Percentiles rank a stretch among this genome's conserved stretches.
These are phyloP conservation scores for Drechslera avenae DNA, from an alignment of 2,329 filamentous ascomycete genomes.

Conservation along the genomic window DNA sequence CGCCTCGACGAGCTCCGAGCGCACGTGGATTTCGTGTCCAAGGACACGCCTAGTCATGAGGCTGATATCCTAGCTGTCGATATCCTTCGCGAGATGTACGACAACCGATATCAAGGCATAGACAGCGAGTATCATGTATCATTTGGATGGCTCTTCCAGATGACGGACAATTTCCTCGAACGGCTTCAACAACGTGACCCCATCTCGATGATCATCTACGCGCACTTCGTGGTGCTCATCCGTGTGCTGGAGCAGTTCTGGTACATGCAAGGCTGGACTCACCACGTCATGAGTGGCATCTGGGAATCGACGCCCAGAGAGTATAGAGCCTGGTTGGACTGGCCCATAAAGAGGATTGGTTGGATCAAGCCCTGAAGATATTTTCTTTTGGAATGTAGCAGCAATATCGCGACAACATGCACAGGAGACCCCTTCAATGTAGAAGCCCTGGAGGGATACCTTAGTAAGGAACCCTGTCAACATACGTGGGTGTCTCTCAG, in stretches of 20 bases:
- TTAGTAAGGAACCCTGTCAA: too few species aligned
- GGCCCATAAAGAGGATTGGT: slow-evolving; percentile 29
- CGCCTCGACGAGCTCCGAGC: slow-evolving; percentile 25
- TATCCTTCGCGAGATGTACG: slow-evolving; percentile 27
- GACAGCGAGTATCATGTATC: slow-evolving; percentile 34
- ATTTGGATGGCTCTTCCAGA: slow-evolving; percentile 35
- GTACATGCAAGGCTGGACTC: slow-evolving; percentile 41
- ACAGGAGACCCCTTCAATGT: too few species aligned
- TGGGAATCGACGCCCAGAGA: slow-evolving; percentile 24
- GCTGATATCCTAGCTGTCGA: slow-evolving; percentile 17
- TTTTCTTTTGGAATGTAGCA: too few species aligned
- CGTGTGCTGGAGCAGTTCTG: slow-evolving; percentile 36
- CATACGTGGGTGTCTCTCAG: too few species aligned
- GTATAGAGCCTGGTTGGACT: slow-evolving; percentile 29
- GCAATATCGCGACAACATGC: too few species aligned
- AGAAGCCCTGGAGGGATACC: too few species aligned
- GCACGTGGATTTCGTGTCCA: slow-evolving; percentile 14
- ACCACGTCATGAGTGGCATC: slow-evolving; percentile 35
- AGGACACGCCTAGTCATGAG: neutral
- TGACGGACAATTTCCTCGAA: slow-evolving; percentile 31
- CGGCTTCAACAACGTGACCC: slow-evolving; percentile 30
- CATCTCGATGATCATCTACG: slow-evolving; percentile 30
- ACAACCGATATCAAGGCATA: slow-evolving; percentile 26
- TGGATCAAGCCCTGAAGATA: slow-evolving; percentile 28
- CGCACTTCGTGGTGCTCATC: slow-evolving; percentile 36